Evolutionary conservation across 768 basidiomycete genomes (phyloP).

Genomic region (Lentinula lateritia): DNA sequence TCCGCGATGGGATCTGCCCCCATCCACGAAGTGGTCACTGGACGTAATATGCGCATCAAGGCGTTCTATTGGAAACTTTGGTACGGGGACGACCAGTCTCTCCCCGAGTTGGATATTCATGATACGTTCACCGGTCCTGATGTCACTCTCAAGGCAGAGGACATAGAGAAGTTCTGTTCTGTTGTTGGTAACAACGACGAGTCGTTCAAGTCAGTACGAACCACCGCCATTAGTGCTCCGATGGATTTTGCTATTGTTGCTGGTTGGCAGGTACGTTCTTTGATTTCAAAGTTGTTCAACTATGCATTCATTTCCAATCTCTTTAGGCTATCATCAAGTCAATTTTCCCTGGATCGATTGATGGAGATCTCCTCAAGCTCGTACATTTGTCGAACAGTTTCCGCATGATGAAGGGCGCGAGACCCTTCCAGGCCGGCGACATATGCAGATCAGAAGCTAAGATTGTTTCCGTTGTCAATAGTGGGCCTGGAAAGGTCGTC

Average conservation of each 20-base stretch:
- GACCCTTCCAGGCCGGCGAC: conserved; percentile 78
- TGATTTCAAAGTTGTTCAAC: neutral
- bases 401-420: conserved; percentile 75
- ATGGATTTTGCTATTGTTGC: conserved; percentile 99
- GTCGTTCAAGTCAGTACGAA: conserved; percentile 77
- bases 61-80: conserved; percentile 98
- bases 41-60: conserved; percentile 88
- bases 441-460: conserved; percentile 85
- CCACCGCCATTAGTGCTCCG: conserved; percentile 72
- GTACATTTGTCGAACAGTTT: conserved; percentile 98
- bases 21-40: conserved; percentile 83
- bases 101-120: conserved; percentile 75
- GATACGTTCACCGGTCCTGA: conserved; percentile 86
- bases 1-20: conserved; percentile 87
- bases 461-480: conserved; percentile 86
- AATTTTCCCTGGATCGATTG: conserved; percentile 88
- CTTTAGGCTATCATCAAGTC: conserved; percentile 95
- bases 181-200: conserved; percentile 93
- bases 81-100: conserved; percentile 81
- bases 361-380: conserved; percentile 92
- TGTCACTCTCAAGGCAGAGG: conserved; percentile 69
- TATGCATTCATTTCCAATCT: neutral
- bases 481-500: conserved; percentile 89
- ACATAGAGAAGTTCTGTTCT: conserved; percentile 85
- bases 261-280: conserved; percentile 84